These are phyloP conservation scores for Boletellus sp. DNA, from an alignment of 768 basidiomycete species.

Conservation along the genomic window DNA sequence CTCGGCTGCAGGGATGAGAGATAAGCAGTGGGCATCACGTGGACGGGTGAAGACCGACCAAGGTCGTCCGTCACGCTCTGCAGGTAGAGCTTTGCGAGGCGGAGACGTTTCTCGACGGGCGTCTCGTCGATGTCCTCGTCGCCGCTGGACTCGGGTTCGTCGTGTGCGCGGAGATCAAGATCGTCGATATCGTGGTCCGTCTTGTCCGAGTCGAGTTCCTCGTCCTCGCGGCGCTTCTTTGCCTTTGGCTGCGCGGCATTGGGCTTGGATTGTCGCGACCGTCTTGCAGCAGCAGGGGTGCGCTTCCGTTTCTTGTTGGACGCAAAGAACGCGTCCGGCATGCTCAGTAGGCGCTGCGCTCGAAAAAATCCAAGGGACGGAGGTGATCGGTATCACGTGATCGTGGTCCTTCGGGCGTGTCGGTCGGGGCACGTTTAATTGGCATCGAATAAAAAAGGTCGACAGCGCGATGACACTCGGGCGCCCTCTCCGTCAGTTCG, in stretches of 20 bases:
- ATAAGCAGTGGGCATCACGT: not conserved
- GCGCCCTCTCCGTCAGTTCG: not conserved
- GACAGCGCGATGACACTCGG: not conserved
- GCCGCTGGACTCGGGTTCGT: slow-evolving; percentile 58
- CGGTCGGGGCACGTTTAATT: too few species aligned
- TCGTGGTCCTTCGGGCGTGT: not conserved
- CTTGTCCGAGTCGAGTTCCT: slow-evolving; percentile 65
- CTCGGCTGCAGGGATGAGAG: slow-evolving; percentile 45
- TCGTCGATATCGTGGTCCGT: slow-evolving; percentile 66
- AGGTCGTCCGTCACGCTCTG: slow-evolving; percentile 77
- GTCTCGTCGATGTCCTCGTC: slow-evolving; percentile 90
- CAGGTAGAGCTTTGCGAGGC: slow-evolving; percentile 88
- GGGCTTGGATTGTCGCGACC: slow-evolving; percentile 20
- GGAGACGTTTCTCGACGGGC: slow-evolving; percentile 86
- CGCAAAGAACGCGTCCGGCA: slow-evolving; percentile 86
- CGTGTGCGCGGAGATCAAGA: slow-evolving; percentile 64
- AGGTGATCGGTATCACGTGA: slow-evolving; percentile 3
- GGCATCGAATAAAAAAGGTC: not conserved
- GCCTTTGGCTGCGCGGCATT: slow-evolving; percentile 17
- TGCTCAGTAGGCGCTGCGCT: slow-evolving; percentile 23
- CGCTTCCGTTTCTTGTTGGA: slow-evolving; percentile 64
- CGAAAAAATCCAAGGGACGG: slow-evolving; percentile 17
- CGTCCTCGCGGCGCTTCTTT: slow-evolving; percentile 39
- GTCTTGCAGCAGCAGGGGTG: slow-evolving; percentile 32
- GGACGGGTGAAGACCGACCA: slow-evolving; percentile 38